Evolutionary conservation across 768 basidiomycete genomes (phyloP).

Genomic region (Tulasnella sp.): DNA sequence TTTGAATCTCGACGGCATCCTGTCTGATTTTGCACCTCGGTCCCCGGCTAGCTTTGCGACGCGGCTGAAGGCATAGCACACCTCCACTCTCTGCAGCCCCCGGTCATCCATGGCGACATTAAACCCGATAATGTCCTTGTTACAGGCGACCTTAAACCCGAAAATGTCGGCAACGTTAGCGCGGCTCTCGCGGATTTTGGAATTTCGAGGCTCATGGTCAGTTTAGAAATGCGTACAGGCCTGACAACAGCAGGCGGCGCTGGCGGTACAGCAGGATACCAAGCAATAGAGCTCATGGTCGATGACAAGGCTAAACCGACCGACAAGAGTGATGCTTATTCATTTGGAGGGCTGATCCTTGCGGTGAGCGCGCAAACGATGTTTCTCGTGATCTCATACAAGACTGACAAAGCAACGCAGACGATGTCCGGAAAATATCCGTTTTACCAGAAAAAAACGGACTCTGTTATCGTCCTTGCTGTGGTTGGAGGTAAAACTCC

Average conservation of each 20-base stretch:
- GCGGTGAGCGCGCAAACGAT: background rate
- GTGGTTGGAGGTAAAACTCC: background rate
- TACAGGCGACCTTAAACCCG: conserved; percentile 23
- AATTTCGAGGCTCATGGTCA: background rate
- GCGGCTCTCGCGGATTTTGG: conserved; percentile 11
- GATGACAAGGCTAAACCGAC: background rate
- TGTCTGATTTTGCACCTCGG: background rate
- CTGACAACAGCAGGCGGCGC: background rate
- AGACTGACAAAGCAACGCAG: background rate
- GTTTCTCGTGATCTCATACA: background rate
- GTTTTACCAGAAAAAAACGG: background rate
- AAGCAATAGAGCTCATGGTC: background rate
- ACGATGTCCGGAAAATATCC: conserved; percentile 2
- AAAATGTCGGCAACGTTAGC: background rate
- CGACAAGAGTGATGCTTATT: background rate
- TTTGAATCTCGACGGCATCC: no score
- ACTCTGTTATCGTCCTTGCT: background rate
- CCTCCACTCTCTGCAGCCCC: conserved; percentile 19
- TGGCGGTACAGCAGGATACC: background rate
- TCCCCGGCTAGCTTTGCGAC: conserved; percentile 14
- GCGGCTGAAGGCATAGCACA: conserved; percentile 20
- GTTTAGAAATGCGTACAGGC: background rate
- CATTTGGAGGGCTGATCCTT: conserved; percentile 3
- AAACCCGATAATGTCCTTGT: conserved; percentile 16
- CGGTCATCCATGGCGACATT: conserved; percentile 24